Percentiles rank a stretch among this genome's conserved stretches.
phyloP scores from a whole-genome alignment of 2,329 filamentous ascomycete genomes.

The Fusarium stilboides region DNA sequence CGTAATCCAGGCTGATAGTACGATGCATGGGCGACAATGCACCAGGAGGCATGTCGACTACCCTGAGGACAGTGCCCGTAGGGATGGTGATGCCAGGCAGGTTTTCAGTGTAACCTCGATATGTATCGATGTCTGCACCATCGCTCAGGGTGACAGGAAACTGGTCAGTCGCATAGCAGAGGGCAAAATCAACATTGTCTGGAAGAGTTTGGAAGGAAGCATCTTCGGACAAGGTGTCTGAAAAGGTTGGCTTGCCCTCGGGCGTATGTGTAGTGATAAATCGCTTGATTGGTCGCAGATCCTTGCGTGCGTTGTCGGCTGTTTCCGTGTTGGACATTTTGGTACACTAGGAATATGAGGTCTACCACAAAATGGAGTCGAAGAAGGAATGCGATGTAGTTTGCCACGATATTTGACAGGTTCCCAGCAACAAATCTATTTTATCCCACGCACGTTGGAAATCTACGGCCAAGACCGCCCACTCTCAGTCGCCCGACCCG shows the following conservation, averaged over 20 bases:
- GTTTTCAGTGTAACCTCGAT: not conserved
- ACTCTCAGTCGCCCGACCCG: no score
- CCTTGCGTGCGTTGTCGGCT: not conserved
- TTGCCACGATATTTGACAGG: no score
- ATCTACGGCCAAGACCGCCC: no score
- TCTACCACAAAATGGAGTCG: no score
- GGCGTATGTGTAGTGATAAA: slow-evolving; percentile 3
- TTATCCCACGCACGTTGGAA: no score
- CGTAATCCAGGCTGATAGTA: not conserved
- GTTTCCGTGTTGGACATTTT: no score
- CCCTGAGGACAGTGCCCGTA: not conserved
- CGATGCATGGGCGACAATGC: not conserved
- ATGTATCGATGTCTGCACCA: not conserved
- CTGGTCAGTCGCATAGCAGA: not conserved
- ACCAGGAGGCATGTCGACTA: not conserved
- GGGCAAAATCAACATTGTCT: slow-evolving; percentile 9
- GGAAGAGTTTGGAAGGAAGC: slow-evolving; percentile 5
- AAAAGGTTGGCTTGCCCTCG: not conserved
- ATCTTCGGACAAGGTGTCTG: not conserved
- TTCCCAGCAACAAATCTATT: no score
- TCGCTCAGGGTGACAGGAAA: not conserved
- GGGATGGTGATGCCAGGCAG: slow-evolving; percentile 2
- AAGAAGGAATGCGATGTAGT: no score
- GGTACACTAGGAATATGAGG: no score
- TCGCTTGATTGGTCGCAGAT: not conserved